phyloP scores from a whole-genome alignment of 1,284 basidiomycete species.

The Tilletiopsis washingtonensis region DNA sequence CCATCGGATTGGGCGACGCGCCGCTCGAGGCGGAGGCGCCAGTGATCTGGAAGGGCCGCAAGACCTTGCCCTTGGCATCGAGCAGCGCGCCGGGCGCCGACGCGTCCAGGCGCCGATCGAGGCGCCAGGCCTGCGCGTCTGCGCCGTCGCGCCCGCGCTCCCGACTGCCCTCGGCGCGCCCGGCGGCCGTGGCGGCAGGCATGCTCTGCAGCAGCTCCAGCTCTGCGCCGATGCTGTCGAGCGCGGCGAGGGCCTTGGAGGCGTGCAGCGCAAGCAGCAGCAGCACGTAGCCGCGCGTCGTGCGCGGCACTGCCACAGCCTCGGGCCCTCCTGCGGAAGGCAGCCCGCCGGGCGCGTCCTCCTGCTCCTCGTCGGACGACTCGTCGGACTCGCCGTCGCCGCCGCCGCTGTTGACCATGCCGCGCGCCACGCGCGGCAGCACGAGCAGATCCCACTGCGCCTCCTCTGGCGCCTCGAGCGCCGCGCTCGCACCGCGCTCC shows the following conservation, averaged over 20 bases:
- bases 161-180: neutral
- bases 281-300: slow-evolving; percentile 31
- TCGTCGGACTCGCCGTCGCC: slow-evolving; percentile 1
- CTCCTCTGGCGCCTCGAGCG: slow-evolving; percentile 2
- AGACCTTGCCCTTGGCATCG: slow-evolving; percentile 28
- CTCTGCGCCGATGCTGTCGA: slow-evolving; percentile 30
- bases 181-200: slow-evolving; percentile 9
- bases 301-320: neutral
- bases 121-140: slow-evolving; percentile 21
- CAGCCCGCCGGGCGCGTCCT: slow-evolving; percentile 7
- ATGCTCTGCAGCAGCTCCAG: slow-evolving; percentile 26
- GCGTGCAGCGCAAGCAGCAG: slow-evolving; percentile 34
- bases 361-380: slow-evolving; percentile 13
- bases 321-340: too few relatives aligned
- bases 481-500: neutral
- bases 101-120: slow-evolving; percentile 20
- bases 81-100: slow-evolving; percentile 24
- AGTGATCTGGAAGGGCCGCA: slow-evolving; percentile 42
- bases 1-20: slow-evolving; percentile 41
- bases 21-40: neutral
- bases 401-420: neutral
- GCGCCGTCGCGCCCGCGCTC: slow-evolving; percentile 1
- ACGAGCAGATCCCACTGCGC: slow-evolving; percentile 7
- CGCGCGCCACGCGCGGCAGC: neutral
- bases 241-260: slow-evolving; percentile 8